Percentiles rank a stretch among this genome's conserved stretches.
Evolutionary conservation across 1,139 yeast genomes (phyloP).

Genomic region (Chernovozyma aurita): DNA sequence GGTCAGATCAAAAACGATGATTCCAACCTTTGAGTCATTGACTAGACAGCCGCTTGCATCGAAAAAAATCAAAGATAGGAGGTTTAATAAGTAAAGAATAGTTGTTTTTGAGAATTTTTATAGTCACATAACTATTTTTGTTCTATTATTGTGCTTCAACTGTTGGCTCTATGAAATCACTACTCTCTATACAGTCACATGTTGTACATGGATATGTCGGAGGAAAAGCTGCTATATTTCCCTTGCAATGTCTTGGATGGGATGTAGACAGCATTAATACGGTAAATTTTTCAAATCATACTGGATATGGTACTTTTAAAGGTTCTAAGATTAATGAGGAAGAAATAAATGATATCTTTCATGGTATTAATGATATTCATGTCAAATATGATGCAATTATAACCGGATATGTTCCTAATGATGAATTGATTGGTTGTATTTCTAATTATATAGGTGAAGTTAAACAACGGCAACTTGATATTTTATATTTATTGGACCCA

Average conservation of each 20-base stretch:
- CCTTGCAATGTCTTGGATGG: slow-evolving; percentile 42
- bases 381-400: slow-evolving; percentile 24
- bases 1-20: too few species aligned
- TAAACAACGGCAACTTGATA: slow-evolving; percentile 13
- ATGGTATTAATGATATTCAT: slow-evolving; percentile 43
- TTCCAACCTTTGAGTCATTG: too few species aligned
- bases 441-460: slow-evolving; percentile 13
- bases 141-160: too few species aligned
- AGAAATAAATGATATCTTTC: slow-evolving; percentile 13
- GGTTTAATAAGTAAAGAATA: too few species aligned
- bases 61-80: too few species aligned
- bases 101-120: too few species aligned
- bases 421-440: slow-evolving; percentile 22
- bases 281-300: slow-evolving; percentile 40
- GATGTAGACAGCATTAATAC: slow-evolving; percentile 41
- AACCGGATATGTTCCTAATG: slow-evolving; percentile 36
- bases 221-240: slow-evolving; percentile 38
- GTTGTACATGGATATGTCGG: slow-evolving; percentile 48
- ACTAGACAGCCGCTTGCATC: too few species aligned
- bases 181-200: slow-evolving; percentile 40
- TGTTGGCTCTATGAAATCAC: slow-evolving; percentile 12
- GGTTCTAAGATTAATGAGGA: slow-evolving; percentile 18
- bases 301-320: slow-evolving; percentile 40
- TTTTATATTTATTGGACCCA: slow-evolving; percentile 75
- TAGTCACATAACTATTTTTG: too few species aligned